Base-by-base conservation (phyloP, 164 flowering plant genomes). In the Nelumbo lutea region DNA sequence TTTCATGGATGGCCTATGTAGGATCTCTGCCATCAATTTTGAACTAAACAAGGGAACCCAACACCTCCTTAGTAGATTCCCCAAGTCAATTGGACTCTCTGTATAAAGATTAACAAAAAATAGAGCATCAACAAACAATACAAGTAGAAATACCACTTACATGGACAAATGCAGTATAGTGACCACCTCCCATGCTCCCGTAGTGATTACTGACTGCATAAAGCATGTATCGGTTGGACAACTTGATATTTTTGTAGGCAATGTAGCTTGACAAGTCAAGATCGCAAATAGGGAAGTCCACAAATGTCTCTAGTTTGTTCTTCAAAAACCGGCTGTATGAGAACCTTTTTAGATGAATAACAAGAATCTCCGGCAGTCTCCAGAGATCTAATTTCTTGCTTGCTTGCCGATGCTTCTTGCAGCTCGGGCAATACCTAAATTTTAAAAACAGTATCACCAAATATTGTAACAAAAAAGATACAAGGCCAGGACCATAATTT, bases 141-240 rank as follows among this genome's bases (percentile, higher is more conserved):
- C 27, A 27, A 55, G 64, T 46, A 66, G 53, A 75, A 66, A 67
- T 38, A 53, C 48, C 44, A 89, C 98, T 93, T 75, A 93, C 96
- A 77, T 79, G 89, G 75, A 86, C 88, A 86, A 79, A 87, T 67
- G 96, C 97, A 42, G 98, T 89, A 74, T 95, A 95, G 80, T 95
- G 97, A 70, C 97, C 97, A 53, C 96, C 96, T 62, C 99, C 96
- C 92, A 92, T 82, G 86, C 92, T 82, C 53, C 99, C 99, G 79
- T 84, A 92, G 72, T 95, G 97, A 78, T 95, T 95, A 69, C 94
- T 89, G 56, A 90, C 73, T 15, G 99, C 97, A 84, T 90, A 95
- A 44, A 92, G 84, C 82, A 78, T 76, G 78, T 95, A 92, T 14
- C 85, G 83, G 68, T 79, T 57, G 42, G 86, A 83, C 52, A 52